Evolutionary conservation across 495 filamentous ascomycete genomes (phyloP), one percentile per base, ranked within the genome.

Genomic region (Penicillium ochrochloron): DNA sequence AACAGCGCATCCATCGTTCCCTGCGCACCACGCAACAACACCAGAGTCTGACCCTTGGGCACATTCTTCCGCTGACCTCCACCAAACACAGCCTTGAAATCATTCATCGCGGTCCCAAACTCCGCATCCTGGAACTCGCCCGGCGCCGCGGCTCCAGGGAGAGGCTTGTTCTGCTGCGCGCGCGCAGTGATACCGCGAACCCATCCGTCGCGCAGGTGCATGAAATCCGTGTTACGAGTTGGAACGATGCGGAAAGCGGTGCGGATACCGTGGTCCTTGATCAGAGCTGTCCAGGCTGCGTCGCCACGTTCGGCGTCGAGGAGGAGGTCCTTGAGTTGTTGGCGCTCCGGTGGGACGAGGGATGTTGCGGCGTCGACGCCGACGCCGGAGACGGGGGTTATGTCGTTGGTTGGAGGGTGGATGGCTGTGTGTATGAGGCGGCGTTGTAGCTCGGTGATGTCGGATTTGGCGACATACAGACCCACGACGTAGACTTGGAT

Each of bases 401-500:
- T 65, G 3, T 81, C 78, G 5, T 81, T 82, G 2, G 61, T 48
- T 17, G 74, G 80, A 11, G 78, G 77, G 59, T 73, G 70, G 34
- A 79, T 64, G 2, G 77, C 77, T 35, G 74, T 77, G 41, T 76
- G 77, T 33, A 90, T 77, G 29, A 91, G 78, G 29, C 79, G 76
- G 57, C 74, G 74, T 70, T 90, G 88, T 21, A 91, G 75, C 25
- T 75, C 70, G 8, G 76, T 74, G 60, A 98, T 87, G 69, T 96
- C 92, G 39, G 86, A 75, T 5, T 88, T 93, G 23, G 91, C 90
- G 29, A 97, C 82, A 76, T 99, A 99, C 65, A 95, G 79, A 8
- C 95, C 95, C 0, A 96, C 90, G 17, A 97, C 90, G 80, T 99
- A 99, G 60, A 99, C 95, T 73, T 96, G 88, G 29, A 99, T 91